Evolutionary conservation across 1,139 yeast species (phyloP), one percentile per base, ranked within the genome.

Genomic region (Schwanniomyces etchellsii): DNA sequence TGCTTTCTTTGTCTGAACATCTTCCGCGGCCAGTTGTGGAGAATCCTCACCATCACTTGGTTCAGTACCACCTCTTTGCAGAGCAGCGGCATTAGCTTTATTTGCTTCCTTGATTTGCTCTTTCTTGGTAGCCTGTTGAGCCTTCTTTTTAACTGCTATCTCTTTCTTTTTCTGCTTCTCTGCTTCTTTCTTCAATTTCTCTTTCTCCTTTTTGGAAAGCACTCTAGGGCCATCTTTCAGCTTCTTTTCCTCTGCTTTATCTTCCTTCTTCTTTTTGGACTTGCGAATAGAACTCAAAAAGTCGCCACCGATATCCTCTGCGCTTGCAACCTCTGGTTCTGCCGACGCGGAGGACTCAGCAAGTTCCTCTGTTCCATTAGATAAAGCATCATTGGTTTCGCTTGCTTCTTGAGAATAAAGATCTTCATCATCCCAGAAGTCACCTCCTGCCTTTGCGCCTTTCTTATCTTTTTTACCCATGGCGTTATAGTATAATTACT

Each of bases 151-250:
- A 35, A 81, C 83, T 24, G 96, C 95, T 41, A 77, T 76, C 45
- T 86, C 95, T 65, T 86, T 88, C 82, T 91, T 91, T 60, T 79
- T 75, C 48, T 82, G 86, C 70, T 91, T 93, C 59, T 91, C 98
- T 42, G 84, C 84, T 64, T 91, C 99, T 61, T 91, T 93, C 82
- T 89, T 91, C 57, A 91, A 94, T 60, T 77, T 83, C 62, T 91
- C 99, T 70, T 91, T 93, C 55, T 91, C 98, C 65, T 93, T 93
- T 72, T 91, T 93, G 36, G 94, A 78, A 60, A 91, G 85, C 48
- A 89, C 64, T 43, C 77, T 74, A 29, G 93, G 84, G 25, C 77
- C 88, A 30, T 69, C 73, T 54, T 64, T 45, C 36, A 55, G 40
- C 58, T 68, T 68, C 38, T 60, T 48, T 41, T 72, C 72, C 38